Evolutionary conservation across 805 yeast species (phyloP), one percentile per base, ranked within the genome.

Genomic region (Candida ovalis): DNA sequence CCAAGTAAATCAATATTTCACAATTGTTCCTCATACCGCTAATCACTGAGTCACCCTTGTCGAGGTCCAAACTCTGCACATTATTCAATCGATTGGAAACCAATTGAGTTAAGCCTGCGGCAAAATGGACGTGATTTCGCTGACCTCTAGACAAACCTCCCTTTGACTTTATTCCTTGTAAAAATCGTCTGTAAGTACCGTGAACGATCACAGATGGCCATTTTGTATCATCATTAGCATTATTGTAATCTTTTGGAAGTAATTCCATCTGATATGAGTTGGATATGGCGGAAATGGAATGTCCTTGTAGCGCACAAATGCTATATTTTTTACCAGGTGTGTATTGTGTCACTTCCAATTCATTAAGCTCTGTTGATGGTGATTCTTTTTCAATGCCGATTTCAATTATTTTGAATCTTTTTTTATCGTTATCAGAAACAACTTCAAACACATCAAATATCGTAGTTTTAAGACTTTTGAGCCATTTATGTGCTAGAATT

Each of bases 251-350:
- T n/a, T n/a, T n/a, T n/a, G 28, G 28, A 5, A n/a, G 4, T 43
- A 41, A 8, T 63, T 43, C 18, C 62, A 51, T n/a, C 59, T 58
- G 40, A 81, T 58, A 33, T 61, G 70, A 42, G 45, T 61, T 25
- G 80, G 64, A 25, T 1, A 82, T 70, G 0, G 57, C 49, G 30
- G 64, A 61, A 4, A 92, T 68, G 0, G 96, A 82, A 64, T 94
- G 99, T 3, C 99, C 99, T 66, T 94, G 99, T 45, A 84, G 84
- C 3, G 99, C 98, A 61, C 97, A 80, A n/a, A 92, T 79, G 10
- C 44, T 59, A 12, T 62, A 66, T 4, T 56, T 68, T 7, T 10
- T 22, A 4, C 18, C 40, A 3, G 42, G 35, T 12, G 40, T 36
- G 27, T 46, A 51, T n/a, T 27, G 32, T 9, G 17, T 13, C 4